A percentile compares a stretch with the other conserved stretches of the same genome.
phyloP scores from a whole-genome alignment of 2,329 filamentous ascomycete genomes.

The Fusarium odoratissimum region DNA sequence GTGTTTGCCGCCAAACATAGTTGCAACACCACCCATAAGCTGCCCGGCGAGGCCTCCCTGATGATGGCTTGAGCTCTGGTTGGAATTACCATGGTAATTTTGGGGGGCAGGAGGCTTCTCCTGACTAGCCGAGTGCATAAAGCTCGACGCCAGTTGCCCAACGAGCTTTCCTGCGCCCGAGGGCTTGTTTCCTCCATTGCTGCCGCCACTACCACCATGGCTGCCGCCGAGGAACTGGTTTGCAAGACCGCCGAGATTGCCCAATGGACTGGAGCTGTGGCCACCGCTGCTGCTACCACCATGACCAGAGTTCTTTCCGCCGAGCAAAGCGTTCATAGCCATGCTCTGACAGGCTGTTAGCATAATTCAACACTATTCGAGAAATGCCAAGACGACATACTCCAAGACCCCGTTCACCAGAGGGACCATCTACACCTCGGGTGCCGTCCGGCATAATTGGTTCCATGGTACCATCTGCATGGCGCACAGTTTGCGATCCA shows the following conservation, averaged over 20 bases:
- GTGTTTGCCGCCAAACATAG: constrained; percentile 64
- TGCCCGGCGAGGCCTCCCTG: constrained; percentile 63
- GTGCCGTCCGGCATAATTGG: constrained; percentile 65
- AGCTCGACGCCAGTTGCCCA: constrained; percentile 65
- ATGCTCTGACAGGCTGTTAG: constrained; percentile 56
- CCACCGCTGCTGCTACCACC: constrained; percentile 45
- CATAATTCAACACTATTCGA: constrained; percentile 3
- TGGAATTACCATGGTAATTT: constrained; percentile 62
- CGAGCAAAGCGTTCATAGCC: constrained; percentile 69
- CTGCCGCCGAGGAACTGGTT: constrained; percentile 59
- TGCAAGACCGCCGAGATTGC: constrained; percentile 58
- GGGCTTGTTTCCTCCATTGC: constrained; percentile 52
- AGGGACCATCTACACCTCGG: constrained; percentile 62
- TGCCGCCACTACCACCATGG: constrained; percentile 37
- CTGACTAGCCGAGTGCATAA: constrained; percentile 60
- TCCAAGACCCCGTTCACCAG: constrained; percentile 72
- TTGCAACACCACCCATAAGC: constrained; percentile 66
- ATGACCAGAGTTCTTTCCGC: constrained; percentile 54
- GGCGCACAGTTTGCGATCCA: constrained; percentile 70
- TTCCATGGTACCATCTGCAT: constrained; percentile 71
- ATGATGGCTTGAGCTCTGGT: constrained; percentile 51
- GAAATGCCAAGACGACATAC: constrained; percentile 60
- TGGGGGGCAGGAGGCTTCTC: constrained; percentile 60
- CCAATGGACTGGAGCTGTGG: constrained; percentile 53
- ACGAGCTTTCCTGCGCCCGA: constrained; percentile 64